Percentiles rank a stretch among this genome's conserved stretches.
phyloP scores from a whole-genome alignment of 495 filamentous ascomycete genomes.

The Sordaria brevicollis region DNA sequence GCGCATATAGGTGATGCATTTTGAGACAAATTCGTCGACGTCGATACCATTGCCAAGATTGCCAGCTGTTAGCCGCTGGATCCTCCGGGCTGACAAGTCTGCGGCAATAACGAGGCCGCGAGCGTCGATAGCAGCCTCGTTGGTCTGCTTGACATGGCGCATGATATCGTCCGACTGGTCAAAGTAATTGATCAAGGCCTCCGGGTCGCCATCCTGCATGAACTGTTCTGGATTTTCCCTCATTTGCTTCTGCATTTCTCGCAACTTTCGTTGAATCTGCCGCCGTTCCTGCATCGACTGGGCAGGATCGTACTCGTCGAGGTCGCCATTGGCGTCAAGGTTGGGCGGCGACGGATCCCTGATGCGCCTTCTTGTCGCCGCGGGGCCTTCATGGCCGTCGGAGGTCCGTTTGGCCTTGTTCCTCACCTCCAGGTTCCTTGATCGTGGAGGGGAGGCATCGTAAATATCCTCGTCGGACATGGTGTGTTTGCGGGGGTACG shows the following conservation, averaged over 20 bases:
- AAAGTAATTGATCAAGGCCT: slow-evolving; percentile 47
- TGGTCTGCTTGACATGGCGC: slow-evolving; percentile 70
- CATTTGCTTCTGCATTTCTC: slow-evolving; percentile 57
- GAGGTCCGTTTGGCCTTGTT: slow-evolving; percentile 43
- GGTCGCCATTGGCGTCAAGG: slow-evolving; percentile 3
- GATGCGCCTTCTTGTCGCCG: slow-evolving; percentile 27
- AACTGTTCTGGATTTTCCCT: slow-evolving; percentile 63
- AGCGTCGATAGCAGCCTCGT: slow-evolving; percentile 87
- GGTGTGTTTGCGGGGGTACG: background rate
- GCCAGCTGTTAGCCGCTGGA: slow-evolving; percentile 58
- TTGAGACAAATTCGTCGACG: slow-evolving; percentile 86
- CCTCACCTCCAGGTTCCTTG: background rate
- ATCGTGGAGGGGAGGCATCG: background rate
- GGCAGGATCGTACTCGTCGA: slow-evolving; percentile 71
- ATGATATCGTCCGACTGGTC: slow-evolving; percentile 53
- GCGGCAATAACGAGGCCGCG: slow-evolving; percentile 67
- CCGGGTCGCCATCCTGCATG: slow-evolving; percentile 43
- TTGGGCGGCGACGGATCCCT: slow-evolving; percentile 21
- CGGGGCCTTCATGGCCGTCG: slow-evolving; percentile 30
- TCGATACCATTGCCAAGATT: slow-evolving; percentile 64
- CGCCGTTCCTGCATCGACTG: slow-evolving; percentile 75
- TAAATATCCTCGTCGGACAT: background rate
- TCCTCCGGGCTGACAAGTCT: slow-evolving; percentile 67
- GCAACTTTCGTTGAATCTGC: slow-evolving; percentile 52
- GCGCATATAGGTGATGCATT: slow-evolving; percentile 82